A percentile compares a stretch with the other conserved stretches of the same genome.
phyloP scores from a whole-genome alignment of 257 asterid species.

The Cruciata laevipes region DNA sequence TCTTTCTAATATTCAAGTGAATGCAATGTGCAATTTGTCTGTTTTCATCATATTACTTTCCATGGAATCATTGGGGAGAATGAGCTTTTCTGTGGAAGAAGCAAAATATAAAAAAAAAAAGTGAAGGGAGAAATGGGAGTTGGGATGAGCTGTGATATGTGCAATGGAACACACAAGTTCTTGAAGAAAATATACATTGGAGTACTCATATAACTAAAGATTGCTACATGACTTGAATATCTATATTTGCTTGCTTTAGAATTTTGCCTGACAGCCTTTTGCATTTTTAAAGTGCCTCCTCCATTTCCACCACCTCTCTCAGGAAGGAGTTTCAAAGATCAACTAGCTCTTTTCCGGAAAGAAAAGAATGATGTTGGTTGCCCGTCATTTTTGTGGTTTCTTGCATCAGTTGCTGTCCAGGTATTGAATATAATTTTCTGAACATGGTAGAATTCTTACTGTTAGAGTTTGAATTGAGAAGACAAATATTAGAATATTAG shows the following conservation, averaged over 20 bases:
- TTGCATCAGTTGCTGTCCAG: slow-evolving; percentile 59
- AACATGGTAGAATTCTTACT: not conserved
- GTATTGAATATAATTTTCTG: slow-evolving; percentile 27
- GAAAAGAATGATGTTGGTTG: slow-evolving; percentile 66
- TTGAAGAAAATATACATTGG: not conserved
- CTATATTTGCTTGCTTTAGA: not conserved
- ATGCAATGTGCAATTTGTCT: not conserved
- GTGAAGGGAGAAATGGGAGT: not conserved
- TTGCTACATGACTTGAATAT: not conserved
- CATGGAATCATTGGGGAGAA: not conserved
- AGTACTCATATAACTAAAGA: not conserved
- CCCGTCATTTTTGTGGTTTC: slow-evolving; percentile 81
- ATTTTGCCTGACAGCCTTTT: slow-evolving; percentile 28
- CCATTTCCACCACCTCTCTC: slow-evolving; percentile 86
- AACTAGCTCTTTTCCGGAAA: slow-evolving; percentile 53
- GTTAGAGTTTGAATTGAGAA: not conserved
- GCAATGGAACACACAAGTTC: not conserved
- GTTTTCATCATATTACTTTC: not conserved
- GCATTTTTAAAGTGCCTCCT: slow-evolving; percentile 67
- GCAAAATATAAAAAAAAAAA: not conserved
- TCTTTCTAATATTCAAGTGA: not conserved
- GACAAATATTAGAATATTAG: not conserved
- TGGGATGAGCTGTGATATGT: not conserved
- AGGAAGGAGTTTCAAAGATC: slow-evolving; percentile 54
- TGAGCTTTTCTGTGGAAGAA: not conserved